A percentile compares a stretch with the other conserved stretches of the same genome.
Conservation (phyloP, 176 grass and related monocot species). For the Poa pratensis region DNA sequence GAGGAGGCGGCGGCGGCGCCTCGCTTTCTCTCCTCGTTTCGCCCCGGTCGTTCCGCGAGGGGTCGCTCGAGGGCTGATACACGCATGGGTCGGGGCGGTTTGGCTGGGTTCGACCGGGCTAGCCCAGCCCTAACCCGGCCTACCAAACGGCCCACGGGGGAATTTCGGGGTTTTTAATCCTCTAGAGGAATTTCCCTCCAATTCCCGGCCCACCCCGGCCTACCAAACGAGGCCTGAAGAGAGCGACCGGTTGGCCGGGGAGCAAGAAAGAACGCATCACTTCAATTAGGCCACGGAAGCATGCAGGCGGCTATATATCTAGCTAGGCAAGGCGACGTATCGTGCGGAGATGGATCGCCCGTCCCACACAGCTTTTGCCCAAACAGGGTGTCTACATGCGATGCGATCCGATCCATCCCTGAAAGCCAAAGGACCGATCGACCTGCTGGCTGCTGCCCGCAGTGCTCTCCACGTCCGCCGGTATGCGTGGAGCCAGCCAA, state of each 20-base stretch:
- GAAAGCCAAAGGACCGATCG: background rate
- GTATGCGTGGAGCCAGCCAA: background rate
- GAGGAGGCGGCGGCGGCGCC: too few species aligned
- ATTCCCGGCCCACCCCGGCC: too few species aligned
- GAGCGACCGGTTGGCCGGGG: background rate
- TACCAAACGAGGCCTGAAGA: too few species aligned
- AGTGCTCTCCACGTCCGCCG: conserved; percentile 28
- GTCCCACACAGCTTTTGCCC: background rate
- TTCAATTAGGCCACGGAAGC: background rate
- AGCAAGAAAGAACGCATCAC: background rate
- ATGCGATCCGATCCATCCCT: conserved; percentile 8
- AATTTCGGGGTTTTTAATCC: too few species aligned
- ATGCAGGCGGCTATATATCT: background rate
- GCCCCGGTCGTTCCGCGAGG: too few species aligned
- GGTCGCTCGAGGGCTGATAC: too few species aligned
- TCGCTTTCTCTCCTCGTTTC: too few species aligned
- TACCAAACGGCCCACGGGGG: too few species aligned
- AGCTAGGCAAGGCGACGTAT: background rate
- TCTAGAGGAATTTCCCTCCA: too few species aligned
- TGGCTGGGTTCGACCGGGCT: too few species aligned
- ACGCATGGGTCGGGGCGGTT: too few species aligned
- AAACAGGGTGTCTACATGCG: background rate
- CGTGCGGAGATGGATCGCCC: background rate
- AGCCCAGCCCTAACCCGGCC: too few species aligned
- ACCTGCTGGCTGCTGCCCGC: background rate